Conservation (phyloP, 139 green algal genomes). For the Chara braunii region DNA sequence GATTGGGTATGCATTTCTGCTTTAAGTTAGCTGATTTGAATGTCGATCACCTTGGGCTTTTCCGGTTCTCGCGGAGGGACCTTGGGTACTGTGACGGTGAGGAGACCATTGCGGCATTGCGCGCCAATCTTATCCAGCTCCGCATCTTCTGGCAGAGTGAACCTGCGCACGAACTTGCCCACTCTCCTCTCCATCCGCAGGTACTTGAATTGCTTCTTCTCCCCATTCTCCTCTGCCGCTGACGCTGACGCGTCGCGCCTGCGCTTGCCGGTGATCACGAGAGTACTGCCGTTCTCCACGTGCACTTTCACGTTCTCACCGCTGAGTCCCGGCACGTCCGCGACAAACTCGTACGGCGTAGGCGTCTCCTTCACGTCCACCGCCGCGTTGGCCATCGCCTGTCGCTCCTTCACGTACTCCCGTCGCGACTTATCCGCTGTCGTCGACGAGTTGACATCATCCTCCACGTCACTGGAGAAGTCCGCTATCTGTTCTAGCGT, state of each 20-base stretch:
- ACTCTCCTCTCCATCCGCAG: not conserved
- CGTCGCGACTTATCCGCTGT: too few species aligned
- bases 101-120: not conserved
- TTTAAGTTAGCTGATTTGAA: too few species aligned
- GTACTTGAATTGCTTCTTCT: not conserved
- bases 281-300: not conserved
- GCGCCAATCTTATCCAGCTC: not conserved
- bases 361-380: slow-evolving; percentile 18
- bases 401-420: not conserved
- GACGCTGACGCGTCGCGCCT: too few species aligned
- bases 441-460: too few species aligned
- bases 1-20: too few species aligned
- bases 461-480: too few species aligned
- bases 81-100: slow-evolving; percentile 5
- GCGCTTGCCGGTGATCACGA: slow-evolving; percentile 1
- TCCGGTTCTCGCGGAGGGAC: too few species aligned
- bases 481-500: too few species aligned
- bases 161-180: not conserved
- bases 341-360: not conserved
- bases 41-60: not conserved
- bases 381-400: not conserved
- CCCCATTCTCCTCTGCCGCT: too few species aligned
- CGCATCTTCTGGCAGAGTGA: not conserved
- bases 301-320: not conserved
- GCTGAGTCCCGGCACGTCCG: not conserved